Conservation (phyloP, 169 alveolate genomes). For the Eimeria acervulina region DNA sequence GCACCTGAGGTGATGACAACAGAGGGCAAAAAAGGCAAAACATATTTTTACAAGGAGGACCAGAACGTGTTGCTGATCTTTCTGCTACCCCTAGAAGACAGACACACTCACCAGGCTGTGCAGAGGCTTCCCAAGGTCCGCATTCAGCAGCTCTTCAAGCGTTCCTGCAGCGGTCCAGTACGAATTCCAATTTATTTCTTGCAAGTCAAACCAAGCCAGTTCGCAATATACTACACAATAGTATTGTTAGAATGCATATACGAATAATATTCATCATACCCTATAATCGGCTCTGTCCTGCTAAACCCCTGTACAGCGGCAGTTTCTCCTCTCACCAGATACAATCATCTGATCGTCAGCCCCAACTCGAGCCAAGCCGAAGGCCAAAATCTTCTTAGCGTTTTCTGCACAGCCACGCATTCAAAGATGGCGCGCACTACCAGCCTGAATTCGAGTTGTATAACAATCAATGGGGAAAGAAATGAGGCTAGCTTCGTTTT, state of each 20-base stretch:
- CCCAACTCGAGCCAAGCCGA: constrained; percentile 85
- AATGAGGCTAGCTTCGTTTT: too few relatives aligned
- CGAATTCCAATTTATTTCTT: not conserved
- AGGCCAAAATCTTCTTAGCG: constrained; percentile 19
- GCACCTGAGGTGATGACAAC: constrained; percentile 63
- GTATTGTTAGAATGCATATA: too few relatives aligned
- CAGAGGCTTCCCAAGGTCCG: constrained; percentile 82
- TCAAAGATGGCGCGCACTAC: not conserved
- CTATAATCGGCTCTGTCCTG: too few relatives aligned
- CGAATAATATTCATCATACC: too few relatives aligned
- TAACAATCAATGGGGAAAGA: too few relatives aligned
- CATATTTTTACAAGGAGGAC: not conserved
- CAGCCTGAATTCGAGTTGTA: too few relatives aligned
- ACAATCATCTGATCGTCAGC: constrained; percentile 77
- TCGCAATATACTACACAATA: too few relatives aligned
- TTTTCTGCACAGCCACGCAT: constrained; percentile 45
- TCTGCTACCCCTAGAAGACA: not conserved
- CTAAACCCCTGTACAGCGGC: not conserved
- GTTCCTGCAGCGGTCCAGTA: constrained; percentile 68
- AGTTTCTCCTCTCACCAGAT: constrained; percentile 64
- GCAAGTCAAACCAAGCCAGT: not conserved
- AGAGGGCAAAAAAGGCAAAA: not conserved
- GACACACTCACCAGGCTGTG: constrained; percentile 83
- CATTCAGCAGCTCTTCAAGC: constrained; percentile 72
- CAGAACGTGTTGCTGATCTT: not conserved